Base-by-base conservation (phyloP, 192 early-diverging fungal genomes). In the Backusella sp. region DNA sequence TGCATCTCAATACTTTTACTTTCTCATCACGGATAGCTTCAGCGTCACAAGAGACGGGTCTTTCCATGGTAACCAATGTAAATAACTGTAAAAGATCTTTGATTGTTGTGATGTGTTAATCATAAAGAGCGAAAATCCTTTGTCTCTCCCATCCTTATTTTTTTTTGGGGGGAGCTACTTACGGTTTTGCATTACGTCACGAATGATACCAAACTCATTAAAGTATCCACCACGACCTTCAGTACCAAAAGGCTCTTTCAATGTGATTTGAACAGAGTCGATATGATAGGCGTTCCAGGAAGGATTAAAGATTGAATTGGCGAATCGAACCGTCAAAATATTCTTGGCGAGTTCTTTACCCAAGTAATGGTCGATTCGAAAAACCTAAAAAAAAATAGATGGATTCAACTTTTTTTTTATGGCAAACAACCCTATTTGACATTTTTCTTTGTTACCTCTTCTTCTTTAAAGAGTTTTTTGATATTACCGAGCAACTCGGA, bases 271-370 rank as follows among this genome's bases (percentile, higher is more conserved):
- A 19, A 98, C 91, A 67, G 97, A 96, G 73, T 90, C 84, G 73
- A 98, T 96, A 79, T 93, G 88, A 52, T 89, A 76, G 62, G 90
- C 88, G 84, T 94, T 90, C 96, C 96, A 98, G 79, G 95, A 88
- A 8, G 91, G 87, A 73, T 92, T 90, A 80, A 96, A 95, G 78
- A 97, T 93, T 15, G 92, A 86, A 85, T 96, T 97, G 72, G 93
- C 79, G 78, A 98, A 97, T 69, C 96, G 89, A 72, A 98, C 83
- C 7, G 92, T 90, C 86, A 96, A 91, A 69, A 97, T 87, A 85
- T 96, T 96, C 87, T 97, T 97, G 79, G 96, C 96, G 94, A 98
- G 96, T 76, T 98, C 96, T 85, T 98, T 98, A 68, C 96, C 96
- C 49, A 98, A 85, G 80, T 98, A 98, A 84, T 98, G 97, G 80